Base-by-base conservation (phyloP, 371 early-diverging fungal species). In the Mortierella sp. region DNA sequence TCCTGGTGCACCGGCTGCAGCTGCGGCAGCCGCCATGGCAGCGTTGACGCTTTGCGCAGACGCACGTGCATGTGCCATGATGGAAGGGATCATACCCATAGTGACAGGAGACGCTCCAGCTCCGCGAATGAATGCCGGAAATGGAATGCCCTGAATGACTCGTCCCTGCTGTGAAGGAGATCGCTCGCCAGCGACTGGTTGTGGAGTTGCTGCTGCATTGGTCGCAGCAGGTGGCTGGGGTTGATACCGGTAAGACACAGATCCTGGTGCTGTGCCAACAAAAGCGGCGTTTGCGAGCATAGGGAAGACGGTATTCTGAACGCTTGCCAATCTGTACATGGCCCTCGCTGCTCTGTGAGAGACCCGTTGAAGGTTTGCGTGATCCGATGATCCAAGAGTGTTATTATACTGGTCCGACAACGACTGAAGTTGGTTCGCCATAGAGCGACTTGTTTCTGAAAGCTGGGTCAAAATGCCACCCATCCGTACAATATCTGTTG, bases 271-370 rank as follows among this genome's bases (percentile, higher is more conserved):
- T 14, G 79, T 80, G 10, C 82, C 87, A 1, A 79, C 77, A 76
- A 86, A 86, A 7, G 75, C 70, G 2, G 87, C 87, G 46, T 85
- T 81, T 51, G 86, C 86, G 24, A 85, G 82, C 86, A 85, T 85
- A 7, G 86, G 86, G 43, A 85, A 85, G 16, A 85, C 82, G 11
- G 86, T 85, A 72, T 85, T 85, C 60, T 85, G 86, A 24, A 85
- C 86, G 54, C 86, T 85, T 46, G 86, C 82, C 48, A 85, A 55
- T 75, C 86, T 70, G 72, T 85, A 74, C 86, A 85, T 85, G 1
- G 86, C 86, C 16, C 86, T 76, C 14, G 86, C 86, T 41, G 86
- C 77, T 44, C 86, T 81, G 55, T 82, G 55, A 1, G 86, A 85
- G 29, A 68, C 77, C 4, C 63, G 77, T 35, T 82, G 86, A 18